Conservation (phyloP, 169 alveolate genomes). For the Plasmodium sp. region DNA sequence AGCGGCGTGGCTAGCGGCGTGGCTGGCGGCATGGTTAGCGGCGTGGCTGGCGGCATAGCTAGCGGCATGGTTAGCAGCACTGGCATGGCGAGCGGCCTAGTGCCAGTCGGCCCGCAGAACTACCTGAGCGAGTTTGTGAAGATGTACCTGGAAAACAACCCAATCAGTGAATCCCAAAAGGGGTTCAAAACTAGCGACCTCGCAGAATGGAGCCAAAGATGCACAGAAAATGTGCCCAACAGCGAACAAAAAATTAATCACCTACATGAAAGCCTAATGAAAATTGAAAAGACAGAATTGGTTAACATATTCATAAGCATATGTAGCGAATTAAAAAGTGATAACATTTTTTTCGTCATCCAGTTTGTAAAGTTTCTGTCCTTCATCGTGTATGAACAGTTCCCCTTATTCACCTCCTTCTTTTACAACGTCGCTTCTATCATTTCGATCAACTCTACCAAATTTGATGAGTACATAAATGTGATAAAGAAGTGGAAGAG, state of each 20-base stretch:
- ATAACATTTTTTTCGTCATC: slow-evolving; percentile 26
- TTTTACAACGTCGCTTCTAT: slow-evolving; percentile 27
- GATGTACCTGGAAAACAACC: slow-evolving; percentile 23
- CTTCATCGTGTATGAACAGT: slow-evolving; percentile 63
- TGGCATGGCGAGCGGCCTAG: not conserved
- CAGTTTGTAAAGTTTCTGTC: slow-evolving; percentile 61
- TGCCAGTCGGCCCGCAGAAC: not conserved
- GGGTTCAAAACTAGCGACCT: not conserved
- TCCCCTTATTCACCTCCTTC: slow-evolving; percentile 63
- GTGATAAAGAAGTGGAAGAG: slow-evolving; percentile 43
- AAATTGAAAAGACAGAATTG: slow-evolving; percentile 44
- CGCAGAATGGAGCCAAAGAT: not conserved
- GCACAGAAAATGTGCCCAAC: not conserved
- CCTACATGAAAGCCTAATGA: slow-evolving; percentile 24
- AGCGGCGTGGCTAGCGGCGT: no score
- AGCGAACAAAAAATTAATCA: not conserved
- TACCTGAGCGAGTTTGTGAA: slow-evolving; percentile 49
- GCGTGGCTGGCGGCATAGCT: not conserved
- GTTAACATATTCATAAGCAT: slow-evolving; percentile 44
- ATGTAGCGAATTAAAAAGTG: slow-evolving; percentile 59
- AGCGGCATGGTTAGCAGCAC: no score
- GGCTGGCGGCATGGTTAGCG: not conserved
- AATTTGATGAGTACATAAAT: slow-evolving; percentile 43
- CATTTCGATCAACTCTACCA: not conserved
- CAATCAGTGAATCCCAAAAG: not conserved